Evolutionary conservation across 2,329 filamentous ascomycete species (phyloP).

Genomic region (Verticillium klebahnii): DNA sequence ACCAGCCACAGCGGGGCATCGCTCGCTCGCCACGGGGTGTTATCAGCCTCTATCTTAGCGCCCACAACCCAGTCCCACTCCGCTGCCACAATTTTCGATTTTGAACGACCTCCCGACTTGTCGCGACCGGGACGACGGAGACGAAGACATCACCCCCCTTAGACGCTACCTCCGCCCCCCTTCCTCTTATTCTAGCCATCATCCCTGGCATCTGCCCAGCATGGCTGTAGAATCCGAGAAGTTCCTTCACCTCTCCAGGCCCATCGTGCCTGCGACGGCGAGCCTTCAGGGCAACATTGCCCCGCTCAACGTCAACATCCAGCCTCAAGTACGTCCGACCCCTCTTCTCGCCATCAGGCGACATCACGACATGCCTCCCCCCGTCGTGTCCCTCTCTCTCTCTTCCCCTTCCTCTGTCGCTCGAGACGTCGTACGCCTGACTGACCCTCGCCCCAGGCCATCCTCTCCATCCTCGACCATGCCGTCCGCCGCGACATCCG

Average conservation of each 20-base stretch:
- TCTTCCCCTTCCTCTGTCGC: neutral
- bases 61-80: slow-evolving; percentile 42
- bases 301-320: slow-evolving; percentile 89
- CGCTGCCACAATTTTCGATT: slow-evolving; percentile 31
- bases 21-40: slow-evolving; percentile 14
- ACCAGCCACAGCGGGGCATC: slow-evolving; percentile 15
- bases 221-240: slow-evolving; percentile 79
- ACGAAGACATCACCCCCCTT: neutral
- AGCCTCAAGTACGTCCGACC: slow-evolving; percentile 71
- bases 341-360: slow-evolving; percentile 3
- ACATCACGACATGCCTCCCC: neutral
- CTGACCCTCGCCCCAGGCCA: slow-evolving; percentile 39
- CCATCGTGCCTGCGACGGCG: slow-evolving; percentile 75
- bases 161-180: slow-evolving; percentile 9
- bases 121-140: neutral
- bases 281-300: slow-evolving; percentile 81
- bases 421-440: neutral
- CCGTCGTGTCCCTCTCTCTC: neutral
- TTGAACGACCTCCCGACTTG: slow-evolving; percentile 6
- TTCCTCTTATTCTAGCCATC: slow-evolving; percentile 13
- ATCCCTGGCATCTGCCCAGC: slow-evolving; percentile 40
- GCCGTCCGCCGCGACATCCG: slow-evolving; percentile 77
- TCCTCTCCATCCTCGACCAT: slow-evolving; percentile 85
- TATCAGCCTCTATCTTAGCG: slow-evolving; percentile 41
- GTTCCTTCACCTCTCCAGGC: slow-evolving; percentile 92